Evolutionary conservation across 495 filamentous ascomycete species (phyloP), one percentile per base, ranked within the genome.

Genomic region (Entonaema liquescens): DNA sequence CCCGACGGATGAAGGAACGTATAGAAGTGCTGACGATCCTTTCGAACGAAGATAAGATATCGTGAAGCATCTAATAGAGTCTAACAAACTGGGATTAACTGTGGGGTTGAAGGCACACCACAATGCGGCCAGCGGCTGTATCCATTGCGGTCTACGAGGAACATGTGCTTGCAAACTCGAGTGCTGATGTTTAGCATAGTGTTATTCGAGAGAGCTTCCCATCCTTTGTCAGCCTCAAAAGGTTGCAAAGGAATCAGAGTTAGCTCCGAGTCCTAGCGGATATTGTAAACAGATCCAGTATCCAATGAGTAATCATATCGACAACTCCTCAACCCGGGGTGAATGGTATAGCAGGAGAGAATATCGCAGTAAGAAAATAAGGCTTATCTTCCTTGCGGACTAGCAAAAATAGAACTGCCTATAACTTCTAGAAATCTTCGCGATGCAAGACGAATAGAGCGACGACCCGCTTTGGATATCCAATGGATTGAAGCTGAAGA

Each of bases 21-120:
- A 75, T 26, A 12, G 19, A 68, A 7, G 25, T 59, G 25, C 40
- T 68, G 2, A 71, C 75, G 21, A 77, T 74, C 40, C 65, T 60
- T 8, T 49, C 47, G 26, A 31, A 58, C n/a, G 33, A 15, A 58
- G 50, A 23, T 15, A 53, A 29, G 25, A 28, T 29, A 0, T 11
- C 8, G 50, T 8, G 26, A 53, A 9, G 17, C 13, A 19, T 21
- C 7, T 28, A 53, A 9, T 53, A 53, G 15, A 28, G 50, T 33
- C 5, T 26, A 9, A 29, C 13, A 53, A 17, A n/a, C 25, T 53
- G 25, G 23, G n/a, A 21, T 29, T 13, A 5, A 17, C 2, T 17
- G 25, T 29, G 50, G 28, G 28, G 50, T 17, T 53, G 8, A 13
- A 29, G 50, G 50, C 50, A 17, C 25, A 29, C 12, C 23, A 12